Evolutionary conservation across 225 moss, liverwort and hornwort genomes (phyloP).

Genomic region (Polytrichum commune): DNA sequence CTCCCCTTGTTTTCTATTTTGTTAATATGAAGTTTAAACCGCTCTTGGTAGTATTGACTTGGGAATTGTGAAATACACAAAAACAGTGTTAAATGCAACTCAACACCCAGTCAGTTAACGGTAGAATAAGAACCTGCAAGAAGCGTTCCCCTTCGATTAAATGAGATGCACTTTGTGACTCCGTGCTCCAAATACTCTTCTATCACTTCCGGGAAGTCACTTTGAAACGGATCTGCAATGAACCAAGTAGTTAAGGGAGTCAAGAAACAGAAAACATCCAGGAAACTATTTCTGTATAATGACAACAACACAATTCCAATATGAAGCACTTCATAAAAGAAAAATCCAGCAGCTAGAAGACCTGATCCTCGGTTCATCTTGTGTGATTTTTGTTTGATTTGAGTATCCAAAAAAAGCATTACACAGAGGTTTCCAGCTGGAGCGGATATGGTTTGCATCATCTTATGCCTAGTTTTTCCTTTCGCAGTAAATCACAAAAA

Average conservation of each 20-base stretch:
- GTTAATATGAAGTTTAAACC: too few species aligned
- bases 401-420: neutral
- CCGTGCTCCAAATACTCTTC: conserved; percentile 98
- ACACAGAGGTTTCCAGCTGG: neutral
- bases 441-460: too few species aligned
- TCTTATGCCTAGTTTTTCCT: too few species aligned
- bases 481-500: too few species aligned
- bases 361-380: too few species aligned
- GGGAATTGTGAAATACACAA: too few species aligned
- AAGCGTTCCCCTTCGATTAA: conserved; percentile 97
- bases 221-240: conserved; percentile 89
- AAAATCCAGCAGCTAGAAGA: too few species aligned
- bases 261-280: neutral
- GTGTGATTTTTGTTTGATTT: neutral
- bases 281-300: neutral
- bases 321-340: too few species aligned
- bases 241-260: neutral
- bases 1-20: too few species aligned
- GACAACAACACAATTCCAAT: neutral
- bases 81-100: too few species aligned
- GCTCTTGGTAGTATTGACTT: too few species aligned
- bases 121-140: conserved; percentile 60
- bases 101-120: too few species aligned
- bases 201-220: conserved; percentile 96
- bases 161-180: conserved; percentile 83